Percentiles rank a stretch among this genome's conserved stretches.
Evolutionary conservation across 768 basidiomycete genomes (phyloP).

Genomic region (Pleurotus eryngii): DNA sequence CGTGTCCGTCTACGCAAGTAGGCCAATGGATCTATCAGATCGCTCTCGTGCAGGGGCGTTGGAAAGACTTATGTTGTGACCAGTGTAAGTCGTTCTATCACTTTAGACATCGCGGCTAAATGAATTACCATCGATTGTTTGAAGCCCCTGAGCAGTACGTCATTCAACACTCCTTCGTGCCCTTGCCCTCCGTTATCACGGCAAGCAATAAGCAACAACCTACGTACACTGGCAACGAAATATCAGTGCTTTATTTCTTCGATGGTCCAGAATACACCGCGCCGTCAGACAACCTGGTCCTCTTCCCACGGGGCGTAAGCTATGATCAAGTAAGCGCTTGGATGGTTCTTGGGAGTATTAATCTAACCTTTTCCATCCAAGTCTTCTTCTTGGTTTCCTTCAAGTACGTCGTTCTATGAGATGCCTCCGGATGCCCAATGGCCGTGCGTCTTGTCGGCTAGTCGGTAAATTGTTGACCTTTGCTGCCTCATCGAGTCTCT

Average conservation of each 20-base stretch:
- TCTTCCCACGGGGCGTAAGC: neutral
- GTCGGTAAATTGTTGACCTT: neutral
- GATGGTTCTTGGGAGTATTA: neutral
- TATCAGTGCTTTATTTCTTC: neutral
- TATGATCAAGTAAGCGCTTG: neutral
- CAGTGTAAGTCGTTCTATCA: neutral
- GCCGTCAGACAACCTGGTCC: neutral
- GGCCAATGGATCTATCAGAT: neutral
- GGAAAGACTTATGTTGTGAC: neutral
- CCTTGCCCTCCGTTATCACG: neutral
- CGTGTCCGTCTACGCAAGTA: neutral
- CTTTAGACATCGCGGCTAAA: no score
- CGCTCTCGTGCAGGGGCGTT: neutral
- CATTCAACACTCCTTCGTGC: neutral
- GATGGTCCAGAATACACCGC: neutral
- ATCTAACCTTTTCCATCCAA: no score
- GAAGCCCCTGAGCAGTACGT: neutral
- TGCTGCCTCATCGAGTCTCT: no score
- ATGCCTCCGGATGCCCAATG: neutral
- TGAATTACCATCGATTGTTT: no score
- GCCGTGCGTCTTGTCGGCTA: neutral
- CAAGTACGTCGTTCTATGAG: neutral
- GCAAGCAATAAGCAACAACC: neutral
- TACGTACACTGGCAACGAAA: neutral
- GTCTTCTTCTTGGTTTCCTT: no score